A percentile compares a stretch with the other conserved stretches of the same genome.
These are phyloP conservation scores for Adansonia digitata DNA, from an alignment of 345 rosid genomes.

Conservation along the genomic window DNA sequence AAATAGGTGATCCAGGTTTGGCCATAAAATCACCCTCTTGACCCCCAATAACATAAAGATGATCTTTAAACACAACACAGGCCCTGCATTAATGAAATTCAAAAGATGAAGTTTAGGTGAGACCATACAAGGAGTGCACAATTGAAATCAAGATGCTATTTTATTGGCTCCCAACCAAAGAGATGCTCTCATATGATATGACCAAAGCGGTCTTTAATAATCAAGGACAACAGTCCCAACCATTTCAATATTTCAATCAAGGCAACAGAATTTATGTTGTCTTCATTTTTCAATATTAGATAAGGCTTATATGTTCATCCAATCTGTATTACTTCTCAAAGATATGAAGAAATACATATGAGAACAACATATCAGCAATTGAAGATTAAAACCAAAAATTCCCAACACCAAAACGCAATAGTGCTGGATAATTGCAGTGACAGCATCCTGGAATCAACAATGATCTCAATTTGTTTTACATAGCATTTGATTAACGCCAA, in stretches of 20 bases:
- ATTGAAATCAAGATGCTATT: not conserved
- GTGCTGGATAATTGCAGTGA: not conserved
- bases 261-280: not conserved
- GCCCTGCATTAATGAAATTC: slow-evolving; percentile 45
- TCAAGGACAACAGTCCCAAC: not conserved
- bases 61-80: slow-evolving; percentile 69
- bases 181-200: not conserved
- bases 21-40: slow-evolving; percentile 99
- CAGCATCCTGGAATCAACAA: not conserved
- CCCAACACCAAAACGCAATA: not conserved
- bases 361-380: not conserved
- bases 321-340: not conserved
- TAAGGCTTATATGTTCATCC: not conserved
- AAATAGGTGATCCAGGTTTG: slow-evolving; percentile 94
- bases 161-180: not conserved
- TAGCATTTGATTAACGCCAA: not conserved
- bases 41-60: slow-evolving; percentile 76
- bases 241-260: slow-evolving; percentile 1
- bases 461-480: not conserved
- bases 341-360: not conserved
- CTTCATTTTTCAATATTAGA: not conserved
- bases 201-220: not conserved
- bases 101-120: not conserved
- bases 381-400: not conserved
- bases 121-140: not conserved